Evolutionary conservation across 1,284 basidiomycete genomes (phyloP), one percentile per base, ranked within the genome.

Genomic region (Moesziomyces antarcticus): DNA sequence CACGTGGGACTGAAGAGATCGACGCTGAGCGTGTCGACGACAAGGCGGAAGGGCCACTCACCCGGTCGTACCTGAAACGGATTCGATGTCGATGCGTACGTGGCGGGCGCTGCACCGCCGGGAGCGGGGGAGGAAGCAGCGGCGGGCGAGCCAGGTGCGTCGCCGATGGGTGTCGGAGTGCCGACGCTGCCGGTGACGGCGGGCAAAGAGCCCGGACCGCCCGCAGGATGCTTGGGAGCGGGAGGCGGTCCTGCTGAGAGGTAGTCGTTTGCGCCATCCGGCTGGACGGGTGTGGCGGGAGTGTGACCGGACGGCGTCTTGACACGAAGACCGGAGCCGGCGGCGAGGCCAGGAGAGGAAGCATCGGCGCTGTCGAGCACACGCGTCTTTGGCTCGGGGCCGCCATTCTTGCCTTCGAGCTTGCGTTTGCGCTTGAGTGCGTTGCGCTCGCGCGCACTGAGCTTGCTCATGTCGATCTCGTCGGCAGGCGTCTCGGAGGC

Each of bases 381-480:
- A 18, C 58, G 41, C 5, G 63, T 73, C 58, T 77, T 76, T 43
- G 51, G 50, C 11, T 73, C 67, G 25, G 56, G 55, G 16, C 57
- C 53, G 21, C 70, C 61, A 11, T 49, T 50, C 51, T 85, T 85
- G 76, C 91, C 93, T n/a, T 93, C 93, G 16, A 89, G 87, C 81
- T 96, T 97, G 51, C 93, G 90, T 80, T 96, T 96, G 20, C 94
- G 89, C 82, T 97, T 97, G 37, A 96, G 87, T 48, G 93, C 88
- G 83, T 96, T 97, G 37, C 91, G 90, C 83, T 97, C 94, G 50
- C 94, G 88, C 18, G 93, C 93, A 45, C 79, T 81, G 45, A 84
- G 74, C 53, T 78, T 73, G 56, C 79, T 77, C 60, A 80, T 54
- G 55, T 80, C 78, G 41, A 78, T 64, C n/a, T 80, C 79, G 9